Base-by-base conservation (phyloP, 352 stramenopile genomes). In the Pythium aphanidermatum region DNA sequence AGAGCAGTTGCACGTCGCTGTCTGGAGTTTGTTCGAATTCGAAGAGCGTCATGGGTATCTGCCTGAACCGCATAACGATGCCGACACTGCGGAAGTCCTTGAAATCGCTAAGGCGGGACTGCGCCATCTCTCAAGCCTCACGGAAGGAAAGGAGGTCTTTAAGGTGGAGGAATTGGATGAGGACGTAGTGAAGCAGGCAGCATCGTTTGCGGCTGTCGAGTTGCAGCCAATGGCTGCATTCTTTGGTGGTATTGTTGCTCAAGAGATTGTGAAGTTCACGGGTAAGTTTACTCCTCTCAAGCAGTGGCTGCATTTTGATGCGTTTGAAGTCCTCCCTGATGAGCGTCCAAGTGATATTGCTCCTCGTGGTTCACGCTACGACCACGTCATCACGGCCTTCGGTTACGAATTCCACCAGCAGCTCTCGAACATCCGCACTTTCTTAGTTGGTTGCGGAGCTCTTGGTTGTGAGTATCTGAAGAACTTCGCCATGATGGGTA, bases 191-290 rank as follows among this genome's bases (percentile, higher is more conserved):
- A 74, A 65, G 27, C 67, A 86, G 41, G 68, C 74, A 2, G 70
- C 74, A 3, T 43, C 84, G 28, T 86, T 70, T 20, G 65, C 75
- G 3, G 52, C 68, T 8, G 56, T 92, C 9, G 81, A 92, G 51
- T 47, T 92, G n/a, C 81, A 92, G 38, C 81, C 81, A 19, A 53
- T 92, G 38, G 75, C 81, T 35, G 81, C 81, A 16, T 92, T 89
- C 42, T 92, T 81, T 53, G 81, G 81, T 39, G 81, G 81, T 29
- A 68, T 92, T 29, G 52, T 92, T 47, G 81, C 81, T 7, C 81
- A 92, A 41, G 81, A 92, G 65, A 71, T 92, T n/a, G 81, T 92
- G 40, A 92, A 92, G 55, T 91, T 91, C 39, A 92, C 81, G 30
- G 82, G 82, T 40, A 93, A 93, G 42, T 93, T 91, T 31, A 86